Evolutionary conservation across 1,139 yeast genomes (phyloP), one percentile per base, ranked within the genome.

Genomic region (Geotrichum phurueaensis): DNA sequence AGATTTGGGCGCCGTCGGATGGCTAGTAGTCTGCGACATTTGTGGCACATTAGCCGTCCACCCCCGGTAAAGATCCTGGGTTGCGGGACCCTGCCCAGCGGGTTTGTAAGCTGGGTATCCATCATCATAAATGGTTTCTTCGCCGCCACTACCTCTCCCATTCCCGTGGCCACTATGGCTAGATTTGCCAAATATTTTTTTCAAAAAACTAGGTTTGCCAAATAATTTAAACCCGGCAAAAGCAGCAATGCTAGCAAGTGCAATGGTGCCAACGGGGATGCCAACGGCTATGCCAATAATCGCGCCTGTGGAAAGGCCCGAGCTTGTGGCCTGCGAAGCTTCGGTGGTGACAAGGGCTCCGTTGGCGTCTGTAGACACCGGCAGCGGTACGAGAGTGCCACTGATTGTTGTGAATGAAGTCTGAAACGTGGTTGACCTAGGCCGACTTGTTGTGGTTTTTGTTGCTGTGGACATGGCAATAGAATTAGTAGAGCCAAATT

Each of bases 271-370:
- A 10, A 62, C 63, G 1, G 65, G 64, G 1, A 61, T 62, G 15
- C 57, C 65, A n/a, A 62, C 65, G 9, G 64, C 65, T 13, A 63
- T 63, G 6, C 64, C 65, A 10, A 62, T 62, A 29, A 57, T 62
- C 9, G 65, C 61, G 9, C 64, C 65, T 1, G 59, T 61, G 15
- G 58, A 56, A 15, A 63, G 58, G 10, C 65, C 65, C 18, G 54
- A 50, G 27, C 53, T 54, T n/a, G 18, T 23, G 3, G 13, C 27
- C 7, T 39, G 39, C 43, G 57, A 15, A 13, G 22, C 22, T 7
- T 51, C 13, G 39, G 39, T 12, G 15, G 39, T 33, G 15, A 33
- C 39, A 33, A 33, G 39, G 13, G 3, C 39, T 3, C 39, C 39
- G 39, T 10, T 12, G 39, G 39, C 39, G 15, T 10, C 15, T 6